A percentile compares a stretch with the other conserved stretches of the same genome.
Conservation (phyloP, 2,329 filamentous ascomycete genomes). For the Alternaria ventricosa region DNA sequence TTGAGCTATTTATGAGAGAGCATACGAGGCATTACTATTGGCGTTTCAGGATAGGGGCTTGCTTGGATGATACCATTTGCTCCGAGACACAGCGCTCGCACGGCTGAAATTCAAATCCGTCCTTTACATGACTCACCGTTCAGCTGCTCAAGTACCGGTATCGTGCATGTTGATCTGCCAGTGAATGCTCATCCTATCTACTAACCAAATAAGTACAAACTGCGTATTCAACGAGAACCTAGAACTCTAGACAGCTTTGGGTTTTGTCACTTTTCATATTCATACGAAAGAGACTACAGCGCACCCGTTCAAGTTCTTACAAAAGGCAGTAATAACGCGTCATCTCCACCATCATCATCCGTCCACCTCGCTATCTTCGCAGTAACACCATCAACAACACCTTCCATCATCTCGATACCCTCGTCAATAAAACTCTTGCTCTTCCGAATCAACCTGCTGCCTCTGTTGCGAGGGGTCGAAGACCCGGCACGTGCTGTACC, state of each 20-base stretch:
- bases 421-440: not conserved
- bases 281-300: not conserved
- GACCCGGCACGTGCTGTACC: not conserved
- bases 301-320: not conserved
- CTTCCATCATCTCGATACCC: not conserved
- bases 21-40: not conserved
- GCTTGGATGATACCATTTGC: conserved; percentile 6
- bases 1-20: not conserved
- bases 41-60: not conserved
- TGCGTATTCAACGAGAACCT: not conserved
- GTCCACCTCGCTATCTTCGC: conserved; percentile 3
- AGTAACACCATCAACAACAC: not conserved
- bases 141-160: not conserved
- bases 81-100: not conserved
- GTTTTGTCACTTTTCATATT: not conserved
- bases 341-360: conserved; percentile 1
- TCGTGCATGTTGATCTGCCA: not conserved
- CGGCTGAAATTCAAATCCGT: not conserved
- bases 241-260: not conserved
- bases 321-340: conserved; percentile 9
- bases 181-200: not conserved
- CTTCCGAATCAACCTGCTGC: not conserved
- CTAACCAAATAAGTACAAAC: not conserved
- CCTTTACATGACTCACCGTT: not conserved
- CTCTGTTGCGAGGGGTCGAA: not conserved